Evolutionary conservation across 202 grass and related monocot species (phyloP), one percentile per base, ranked within the genome.

Genomic region (Panicum virgatum): DNA sequence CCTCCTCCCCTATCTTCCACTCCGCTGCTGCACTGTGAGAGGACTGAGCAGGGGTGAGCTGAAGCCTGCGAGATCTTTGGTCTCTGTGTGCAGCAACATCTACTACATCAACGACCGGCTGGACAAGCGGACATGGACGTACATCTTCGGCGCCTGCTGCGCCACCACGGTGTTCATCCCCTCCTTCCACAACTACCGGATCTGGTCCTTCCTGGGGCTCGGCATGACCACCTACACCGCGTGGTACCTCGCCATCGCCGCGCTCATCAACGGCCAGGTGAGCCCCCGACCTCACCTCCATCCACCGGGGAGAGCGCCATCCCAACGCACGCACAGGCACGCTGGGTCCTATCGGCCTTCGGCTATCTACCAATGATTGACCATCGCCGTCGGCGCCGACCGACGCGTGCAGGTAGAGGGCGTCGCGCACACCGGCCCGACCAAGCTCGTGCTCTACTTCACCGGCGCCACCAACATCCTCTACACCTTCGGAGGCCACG

Each of bases 401-500:
- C 66, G 14, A n/a, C n/a, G n/a, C n/a, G 1, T 50, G 45, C 84
- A 97, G 96, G 89, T 50, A 37, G 85, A 95, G 42, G 90, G 85
- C 66, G 90, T 83, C 52, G 36, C 76, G 25, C 96, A 98, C 84
- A 68, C 89, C 62, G 96, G 83, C 3, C 96, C 96, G 19, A 72
- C 75, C 42, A 92, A 88, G 84, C 90, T 96, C 23, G 96, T 96
- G 32, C 89, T 98, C 57, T 98, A 98, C 90, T 98, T 98, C 96
- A 98, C 96, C 80, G 96, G 96, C 79, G 96, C 96, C 72, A 98
- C 96, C 45, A 98, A 98, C 89, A 98, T 98, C 87, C 92, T 98
- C 73, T 98, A 98, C 92, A 98, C 96, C 63, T 98, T 98, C 89
- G 96, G 96, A 15, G 96, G 96, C 8, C 96, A 98, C 81, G 96